Conservation (phyloP, 2,329 filamentous ascomycete species). For the Fusarium heterosporum region DNA sequence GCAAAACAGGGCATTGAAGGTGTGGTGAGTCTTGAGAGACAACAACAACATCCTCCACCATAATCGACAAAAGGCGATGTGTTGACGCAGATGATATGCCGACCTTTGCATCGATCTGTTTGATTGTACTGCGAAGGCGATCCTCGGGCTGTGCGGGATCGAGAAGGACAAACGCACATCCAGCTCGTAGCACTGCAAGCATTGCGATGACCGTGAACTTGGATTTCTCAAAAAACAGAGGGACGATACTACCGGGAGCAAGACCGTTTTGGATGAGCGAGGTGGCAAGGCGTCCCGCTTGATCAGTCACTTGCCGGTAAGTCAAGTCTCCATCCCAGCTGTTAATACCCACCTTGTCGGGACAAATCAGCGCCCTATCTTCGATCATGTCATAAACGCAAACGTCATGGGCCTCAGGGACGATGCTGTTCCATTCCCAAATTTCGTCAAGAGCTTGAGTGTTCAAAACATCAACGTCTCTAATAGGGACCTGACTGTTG, state of each 20-base stretch:
- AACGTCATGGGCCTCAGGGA: neutral
- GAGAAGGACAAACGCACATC: neutral
- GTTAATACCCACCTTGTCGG: neutral
- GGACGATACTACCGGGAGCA: constrained; percentile 36
- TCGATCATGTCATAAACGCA: neutral
- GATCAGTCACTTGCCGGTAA: neutral
- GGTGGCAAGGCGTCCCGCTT: neutral
- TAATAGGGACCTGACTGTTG: neutral
- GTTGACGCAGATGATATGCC: neutral
- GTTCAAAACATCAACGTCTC: neutral
- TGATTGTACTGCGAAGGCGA: neutral
- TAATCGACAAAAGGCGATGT: neutral
- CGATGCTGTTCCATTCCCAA: neutral
- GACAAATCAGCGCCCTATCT: neutral
- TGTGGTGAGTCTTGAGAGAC: neutral
- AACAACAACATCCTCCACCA: neutral
- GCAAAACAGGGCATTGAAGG: neutral
- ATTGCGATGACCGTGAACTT: neutral
- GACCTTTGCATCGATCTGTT: neutral
- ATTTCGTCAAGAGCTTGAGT: neutral
- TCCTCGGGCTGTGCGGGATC: neutral
- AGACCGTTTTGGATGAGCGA: neutral
- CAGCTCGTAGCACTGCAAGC: neutral
- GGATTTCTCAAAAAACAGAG: constrained; percentile 3
- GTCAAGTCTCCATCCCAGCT: constrained; percentile 8